Evolutionary conservation across 257 asterid species (phyloP).

Genomic region (Ballota nigra): DNA sequence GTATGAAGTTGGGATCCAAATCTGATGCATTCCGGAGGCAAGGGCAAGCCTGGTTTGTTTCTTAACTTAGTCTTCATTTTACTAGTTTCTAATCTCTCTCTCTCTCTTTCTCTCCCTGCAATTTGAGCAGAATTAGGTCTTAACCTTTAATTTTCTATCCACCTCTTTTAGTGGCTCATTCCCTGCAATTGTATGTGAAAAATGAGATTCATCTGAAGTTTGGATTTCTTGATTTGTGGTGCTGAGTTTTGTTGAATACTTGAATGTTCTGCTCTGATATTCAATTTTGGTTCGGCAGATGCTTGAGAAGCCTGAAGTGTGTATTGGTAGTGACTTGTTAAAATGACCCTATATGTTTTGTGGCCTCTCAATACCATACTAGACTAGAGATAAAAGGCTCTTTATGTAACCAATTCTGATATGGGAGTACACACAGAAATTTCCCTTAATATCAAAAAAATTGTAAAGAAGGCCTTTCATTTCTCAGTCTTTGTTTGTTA

Average conservation of each 20-base stretch:
- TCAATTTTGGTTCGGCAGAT: not conserved
- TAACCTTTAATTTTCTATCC: not conserved
- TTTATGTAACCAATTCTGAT: not conserved
- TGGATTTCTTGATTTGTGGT: constrained; percentile 10
- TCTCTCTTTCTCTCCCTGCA: not conserved
- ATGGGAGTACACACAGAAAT: not conserved
- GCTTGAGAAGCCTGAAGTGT: not conserved
- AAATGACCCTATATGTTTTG: not conserved
- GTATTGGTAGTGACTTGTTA: not conserved
- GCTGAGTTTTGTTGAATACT: not conserved
- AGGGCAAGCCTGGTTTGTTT: constrained; percentile 84
- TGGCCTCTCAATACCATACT: not conserved
- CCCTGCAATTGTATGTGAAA: not conserved
- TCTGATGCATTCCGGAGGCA: constrained; percentile 85
- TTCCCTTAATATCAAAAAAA: not conserved
- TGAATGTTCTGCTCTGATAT: not conserved
- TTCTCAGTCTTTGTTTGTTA: not conserved
- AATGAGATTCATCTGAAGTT: not conserved
- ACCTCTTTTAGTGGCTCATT: not conserved
- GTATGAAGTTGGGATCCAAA: constrained; percentile 97
- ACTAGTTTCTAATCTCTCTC: not conserved
- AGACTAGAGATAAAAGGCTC: not conserved
- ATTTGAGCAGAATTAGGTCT: not conserved
- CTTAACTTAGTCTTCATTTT: not conserved
- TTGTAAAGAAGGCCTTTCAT: not conserved